Base-by-base conservation (phyloP, 441 rosid species). In the Brassica balearica region DNA sequence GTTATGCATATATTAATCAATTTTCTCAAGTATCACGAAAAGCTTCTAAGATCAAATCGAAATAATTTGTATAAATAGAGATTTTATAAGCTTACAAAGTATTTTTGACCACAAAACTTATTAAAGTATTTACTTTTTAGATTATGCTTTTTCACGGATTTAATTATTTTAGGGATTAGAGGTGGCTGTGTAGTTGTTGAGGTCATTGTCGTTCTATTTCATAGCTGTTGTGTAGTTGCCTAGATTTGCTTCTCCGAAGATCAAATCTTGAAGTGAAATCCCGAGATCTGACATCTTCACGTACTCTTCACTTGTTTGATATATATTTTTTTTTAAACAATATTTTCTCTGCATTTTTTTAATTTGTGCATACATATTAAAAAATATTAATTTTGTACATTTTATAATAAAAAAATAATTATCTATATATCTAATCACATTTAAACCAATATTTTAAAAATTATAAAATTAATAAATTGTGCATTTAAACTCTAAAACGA, bases 171-270 rank as follows among this genome's bases (percentile, higher is more conserved):
- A 41, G 60, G 53, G 25, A 65, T 29, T 58, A 46, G 69, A 78
- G 69, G 81, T 67, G 69, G 41, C 43, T 48, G 32, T 66, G 77
- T 72, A 66, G 64, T 59, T 46, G 73, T 67, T 15, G 27, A 36
- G 51, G 78, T 78, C 78, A 36, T 61, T 78, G 22, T 73, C 70
- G 68, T 67, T 29, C 72, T 46, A 38, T 61, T 78, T 59, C 32
- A 36, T 78, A 72, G 81, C 73, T 78, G 65, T 62, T 73, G 71
- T 63, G 70, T 72, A 78, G 69, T 59, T 41, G 14, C 69, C 64
- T 73, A 78, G 72, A 68, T 68, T 68, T 68, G 77, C 41, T 32
- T 77, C 59, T 71, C 20, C 9, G 14, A 56, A 71, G 63, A 72
- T 72, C 56, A 71, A 41, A 71, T 71, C 53, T 78, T 72, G 10